Evolutionary conservation across 2,329 filamentous ascomycete species (phyloP), one percentile per base, ranked within the genome.

Genomic region (Hirsutella rhossiliensis): DNA sequence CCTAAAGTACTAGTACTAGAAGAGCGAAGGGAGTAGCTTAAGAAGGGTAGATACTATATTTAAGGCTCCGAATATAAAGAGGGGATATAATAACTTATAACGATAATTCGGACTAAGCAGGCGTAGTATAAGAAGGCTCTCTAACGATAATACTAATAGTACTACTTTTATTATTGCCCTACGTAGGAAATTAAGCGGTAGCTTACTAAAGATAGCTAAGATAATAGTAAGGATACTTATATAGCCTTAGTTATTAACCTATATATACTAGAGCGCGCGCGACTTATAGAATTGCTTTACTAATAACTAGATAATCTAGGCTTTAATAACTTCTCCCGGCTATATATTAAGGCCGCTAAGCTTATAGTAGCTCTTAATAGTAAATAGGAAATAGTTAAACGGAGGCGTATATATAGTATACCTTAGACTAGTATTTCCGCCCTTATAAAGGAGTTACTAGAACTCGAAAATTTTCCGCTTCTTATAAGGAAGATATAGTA

Each of bases 141-240:
- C 34, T 18, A 39, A 43, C 43, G 45, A 45, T 42, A 47, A 34
- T 58, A 58, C 41, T 43, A 46, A 13, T 23, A 52, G 43, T 40
- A 56, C 46, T 55, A 56, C 42, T 58, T 56, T 40, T 49, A 54
- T 28, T 45, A 54, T 42, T 41, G 45, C 36, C 43, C 45, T 9
- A 55, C 45, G 30, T 50, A 43, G 52, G 54, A 59, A 31, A 56
- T 60, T 17, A 47, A 59, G 46, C 11, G 48, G 36, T 12, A 43
- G 47, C 18, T 42, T 37, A 11, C 30, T 18, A 20, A 28, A n/a
- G 30, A 42, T 18, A n/a, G 12, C 32, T 43, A 54, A 36, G 47
- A 69, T 51, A 76, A 84, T 49, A 69, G 74, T 32, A 80, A 85
- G 51, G 68, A 80, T 3, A 80, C 11, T 11, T 42, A 42, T 17